phyloP scores from a whole-genome alignment of 805 yeast species.

The Jamesozyma spencerorum region DNA sequence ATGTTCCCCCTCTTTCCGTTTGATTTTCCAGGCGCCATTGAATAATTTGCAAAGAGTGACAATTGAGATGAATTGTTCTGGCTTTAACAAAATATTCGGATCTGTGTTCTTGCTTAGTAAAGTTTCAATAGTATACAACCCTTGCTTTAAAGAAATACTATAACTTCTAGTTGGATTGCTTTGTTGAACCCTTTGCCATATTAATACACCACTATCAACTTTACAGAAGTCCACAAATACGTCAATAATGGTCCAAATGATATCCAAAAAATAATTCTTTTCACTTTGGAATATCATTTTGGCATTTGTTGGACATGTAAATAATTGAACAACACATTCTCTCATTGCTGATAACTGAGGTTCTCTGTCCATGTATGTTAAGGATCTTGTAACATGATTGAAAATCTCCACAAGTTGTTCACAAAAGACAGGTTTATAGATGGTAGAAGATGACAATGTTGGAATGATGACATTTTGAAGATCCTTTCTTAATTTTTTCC shows the following conservation, averaged over 20 bases:
- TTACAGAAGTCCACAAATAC: conserved; percentile 37
- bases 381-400: conserved; percentile 39
- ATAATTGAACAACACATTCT: conserved; percentile 71
- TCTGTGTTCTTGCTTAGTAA: conserved; percentile 29
- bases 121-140: conserved; percentile 29
- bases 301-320: conserved; percentile 81
- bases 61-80: conserved; percentile 35
- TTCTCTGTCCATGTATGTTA: conserved; percentile 68
- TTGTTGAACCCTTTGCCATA: conserved; percentile 30
- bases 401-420: conserved; percentile 46
- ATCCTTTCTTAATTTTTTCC: conserved; percentile 41
- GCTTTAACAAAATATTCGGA: conserved; percentile 26
- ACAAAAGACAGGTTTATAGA: conserved; percentile 40
- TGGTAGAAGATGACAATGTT: conserved; percentile 42
- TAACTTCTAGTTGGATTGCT: conserved; percentile 30
- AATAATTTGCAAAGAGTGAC: conserved; percentile 43
- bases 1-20: conserved; percentile 59
- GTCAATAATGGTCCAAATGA: conserved; percentile 40
- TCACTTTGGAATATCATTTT: conserved; percentile 33
- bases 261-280: conserved; percentile 33
- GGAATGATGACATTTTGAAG: conserved; percentile 46
- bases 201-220: conserved; percentile 29
- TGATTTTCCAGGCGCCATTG: conserved; percentile 49
- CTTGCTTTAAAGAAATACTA: conserved; percentile 29
- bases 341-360: conserved; percentile 74